Evolutionary conservation across 1,139 yeast species (phyloP).

Genomic region (Saccharomycopsis crataegensis): DNA sequence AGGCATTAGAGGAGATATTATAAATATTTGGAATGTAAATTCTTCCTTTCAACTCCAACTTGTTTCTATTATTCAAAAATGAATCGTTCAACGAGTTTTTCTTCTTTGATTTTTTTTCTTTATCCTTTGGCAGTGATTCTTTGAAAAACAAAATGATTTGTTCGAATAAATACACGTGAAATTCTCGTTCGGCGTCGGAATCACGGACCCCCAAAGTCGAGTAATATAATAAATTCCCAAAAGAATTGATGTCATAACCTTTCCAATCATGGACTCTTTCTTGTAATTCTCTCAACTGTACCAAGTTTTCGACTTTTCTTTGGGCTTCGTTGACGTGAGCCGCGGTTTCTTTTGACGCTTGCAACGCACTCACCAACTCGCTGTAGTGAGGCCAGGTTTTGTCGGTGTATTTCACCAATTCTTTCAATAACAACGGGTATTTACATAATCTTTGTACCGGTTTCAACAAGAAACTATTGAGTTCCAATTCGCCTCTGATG

Average conservation of each 20-base stretch:
- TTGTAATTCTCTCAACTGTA: constrained; percentile 56
- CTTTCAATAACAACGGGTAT: constrained; percentile 77
- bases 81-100: constrained; percentile 18
- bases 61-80: constrained; percentile 13
- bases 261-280: constrained; percentile 86
- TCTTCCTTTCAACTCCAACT: constrained; percentile 54
- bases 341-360: constrained; percentile 69
- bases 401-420: constrained; percentile 61
- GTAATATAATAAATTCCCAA: constrained; percentile 78
- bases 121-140: constrained; percentile 32
- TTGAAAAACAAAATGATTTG: constrained; percentile 76
- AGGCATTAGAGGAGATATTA: constrained; percentile 36
- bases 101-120: constrained; percentile 30
- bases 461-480: constrained; percentile 82
- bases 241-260: constrained; percentile 76
- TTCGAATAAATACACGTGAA: constrained; percentile 84
- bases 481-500: constrained; percentile 80
- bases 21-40: constrained; percentile 64
- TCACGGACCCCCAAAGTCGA: constrained; percentile 74
- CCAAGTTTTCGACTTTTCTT: constrained; percentile 82
- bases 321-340: constrained; percentile 88
- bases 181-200: constrained; percentile 77
- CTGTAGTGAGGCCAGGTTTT: constrained; percentile 47
- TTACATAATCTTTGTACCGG: constrained; percentile 95
- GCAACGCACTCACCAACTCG: constrained; percentile 64